These are phyloP conservation scores for Ophiorrhiza pumila DNA, from an alignment of 257 asterid genomes.

Conservation along the genomic window DNA sequence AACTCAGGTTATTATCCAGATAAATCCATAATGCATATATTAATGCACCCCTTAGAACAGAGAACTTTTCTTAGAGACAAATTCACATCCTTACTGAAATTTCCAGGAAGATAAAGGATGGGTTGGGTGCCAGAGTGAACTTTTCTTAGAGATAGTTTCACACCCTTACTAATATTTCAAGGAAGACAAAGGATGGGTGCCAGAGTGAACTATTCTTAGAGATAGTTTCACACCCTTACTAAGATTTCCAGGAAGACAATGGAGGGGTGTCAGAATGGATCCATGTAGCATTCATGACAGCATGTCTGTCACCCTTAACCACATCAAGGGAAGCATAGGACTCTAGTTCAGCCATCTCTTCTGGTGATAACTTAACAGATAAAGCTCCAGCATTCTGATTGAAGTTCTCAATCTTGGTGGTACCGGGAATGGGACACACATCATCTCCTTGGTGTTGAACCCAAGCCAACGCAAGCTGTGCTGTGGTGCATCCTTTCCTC, in stretches of 20 bases:
- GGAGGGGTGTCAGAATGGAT: slow-evolving; percentile 29
- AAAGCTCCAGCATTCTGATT: slow-evolving; percentile 30
- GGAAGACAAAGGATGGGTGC: slow-evolving; percentile 8
- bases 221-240: neutral
- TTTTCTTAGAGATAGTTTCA: neutral
- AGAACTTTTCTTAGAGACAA: no score
- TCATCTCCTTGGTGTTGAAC: slow-evolving; percentile 34
- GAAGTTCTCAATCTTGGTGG: slow-evolving; percentile 37
- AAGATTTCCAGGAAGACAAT: slow-evolving; percentile 31
- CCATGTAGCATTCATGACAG: slow-evolving; percentile 23
- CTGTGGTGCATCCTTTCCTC: slow-evolving; percentile 30
- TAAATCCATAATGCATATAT: no score
- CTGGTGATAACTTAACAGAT: slow-evolving; percentile 21
- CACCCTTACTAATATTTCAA: neutral
- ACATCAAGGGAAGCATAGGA: slow-evolving; percentile 25
- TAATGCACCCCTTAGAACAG: no score
- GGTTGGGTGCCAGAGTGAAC: no score
- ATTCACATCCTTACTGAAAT: no score
- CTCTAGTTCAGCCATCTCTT: slow-evolving; percentile 35
- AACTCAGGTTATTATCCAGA: no score
- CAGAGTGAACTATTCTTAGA: neutral
- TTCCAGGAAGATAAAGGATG: no score
- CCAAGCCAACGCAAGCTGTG: slow-evolving; percentile 45
- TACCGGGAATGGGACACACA: slow-evolving; percentile 39
- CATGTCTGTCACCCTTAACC: slow-evolving; percentile 30